Evolutionary conservation across 2,329 filamentous ascomycete species (phyloP), one percentile per base, ranked within the genome.

Genomic region (Fusarium sp.): DNA sequence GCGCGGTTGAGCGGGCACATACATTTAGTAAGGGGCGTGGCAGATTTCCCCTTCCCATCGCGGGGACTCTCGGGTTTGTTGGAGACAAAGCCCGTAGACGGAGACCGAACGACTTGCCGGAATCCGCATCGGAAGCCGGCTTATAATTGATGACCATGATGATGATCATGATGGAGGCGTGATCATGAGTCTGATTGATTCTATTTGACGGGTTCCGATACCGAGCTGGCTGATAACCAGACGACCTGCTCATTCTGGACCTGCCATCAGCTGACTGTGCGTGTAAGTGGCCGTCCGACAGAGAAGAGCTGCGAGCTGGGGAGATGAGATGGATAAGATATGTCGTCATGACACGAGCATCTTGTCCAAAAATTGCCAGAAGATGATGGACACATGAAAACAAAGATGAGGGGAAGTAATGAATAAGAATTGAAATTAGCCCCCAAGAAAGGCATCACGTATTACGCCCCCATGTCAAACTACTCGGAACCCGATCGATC

Each of bases 61-160:
- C 27, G 56, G 61, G 60, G 63, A 22, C 35, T 69, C 40, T 47
- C 36, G 61, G 31, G 50, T 50, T 50, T 72, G 71, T 65, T 72
- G 65, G 71, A 66, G 71, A 63, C 22, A 50, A 16, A 62, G 29
- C 18, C 29, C 59, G 60, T 35, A 42, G 68, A 72, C 71, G 68
- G 71, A 74, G 71, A 74, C 71, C 71, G 68, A 72, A 72, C 36
- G 38, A 36, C 61, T 60, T 25, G 52, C 31, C 71, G 71, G 71
- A 74, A 56, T 61, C 71, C 71, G 71, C 47, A 52, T 74, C 71
- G 71, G 71, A 74, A 73, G 71, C 71, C 71, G 71, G 72, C 38
- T 20, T 27, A 4, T 25, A 16, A 27, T 25, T 25, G 31, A 57
- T n/a, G 20, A 33, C 6, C 18, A 20, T 68, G 38, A 62, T 27